Conservation (phyloP, 208 protist species). For the Leishmania tropica region DNA sequence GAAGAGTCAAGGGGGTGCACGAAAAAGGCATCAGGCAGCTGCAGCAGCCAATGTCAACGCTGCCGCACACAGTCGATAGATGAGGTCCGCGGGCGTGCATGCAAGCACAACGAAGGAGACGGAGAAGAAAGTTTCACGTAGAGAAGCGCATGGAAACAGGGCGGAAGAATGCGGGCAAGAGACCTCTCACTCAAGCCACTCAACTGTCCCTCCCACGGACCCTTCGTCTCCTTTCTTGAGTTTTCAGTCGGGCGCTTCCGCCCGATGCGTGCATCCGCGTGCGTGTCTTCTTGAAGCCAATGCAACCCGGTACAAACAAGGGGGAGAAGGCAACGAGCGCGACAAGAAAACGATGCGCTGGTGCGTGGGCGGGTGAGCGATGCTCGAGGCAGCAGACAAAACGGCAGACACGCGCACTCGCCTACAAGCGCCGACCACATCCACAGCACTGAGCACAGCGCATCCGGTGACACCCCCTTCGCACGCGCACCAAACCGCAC, state of each 20-base stretch:
- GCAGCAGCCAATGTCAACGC: background rate
- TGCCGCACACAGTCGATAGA: background rate
- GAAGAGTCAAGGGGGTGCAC: background rate
- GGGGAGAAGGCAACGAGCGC: background rate
- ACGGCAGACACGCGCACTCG: too few species aligned
- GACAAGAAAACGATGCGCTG: too few species aligned
- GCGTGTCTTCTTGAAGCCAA: background rate
- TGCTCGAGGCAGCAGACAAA: too few species aligned
- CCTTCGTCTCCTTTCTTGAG: background rate
- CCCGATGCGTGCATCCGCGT: background rate
- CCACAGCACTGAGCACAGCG: too few species aligned
- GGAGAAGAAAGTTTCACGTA: background rate
- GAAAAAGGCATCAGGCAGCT: background rate
- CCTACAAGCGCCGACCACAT: too few species aligned
- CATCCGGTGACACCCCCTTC: too few species aligned
- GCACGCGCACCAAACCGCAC: too few species aligned
- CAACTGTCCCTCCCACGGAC: too few species aligned
- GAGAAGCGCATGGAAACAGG: background rate
- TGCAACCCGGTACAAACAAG: background rate
- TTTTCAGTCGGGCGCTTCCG: background rate
- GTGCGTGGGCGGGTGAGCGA: too few species aligned
- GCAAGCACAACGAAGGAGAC: background rate
- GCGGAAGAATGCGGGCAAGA: background rate
- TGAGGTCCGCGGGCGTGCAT: background rate
- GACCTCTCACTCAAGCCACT: too few species aligned